phyloP scores from a whole-genome alignment of 345 rosid species.

The Eucalyptus cloeziana region DNA sequence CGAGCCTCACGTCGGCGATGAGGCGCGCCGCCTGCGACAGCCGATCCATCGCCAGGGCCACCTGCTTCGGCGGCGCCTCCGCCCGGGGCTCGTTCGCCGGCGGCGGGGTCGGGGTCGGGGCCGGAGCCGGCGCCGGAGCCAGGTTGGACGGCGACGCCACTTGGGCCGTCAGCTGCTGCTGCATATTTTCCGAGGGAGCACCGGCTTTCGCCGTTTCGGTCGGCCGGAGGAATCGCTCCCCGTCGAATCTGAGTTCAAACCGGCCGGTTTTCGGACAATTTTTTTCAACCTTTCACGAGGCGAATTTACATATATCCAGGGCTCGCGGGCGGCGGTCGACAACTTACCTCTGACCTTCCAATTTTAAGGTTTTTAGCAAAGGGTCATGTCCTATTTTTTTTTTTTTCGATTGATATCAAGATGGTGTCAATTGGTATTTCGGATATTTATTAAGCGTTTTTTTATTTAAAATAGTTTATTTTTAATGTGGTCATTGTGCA shows the following conservation, averaged over 20 bases:
- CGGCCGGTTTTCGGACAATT: background rate
- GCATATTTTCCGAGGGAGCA: background rate
- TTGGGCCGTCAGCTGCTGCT: conserved; percentile 15
- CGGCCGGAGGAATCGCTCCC: background rate
- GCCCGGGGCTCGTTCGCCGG: conserved; percentile 2
- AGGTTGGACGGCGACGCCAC: background rate
- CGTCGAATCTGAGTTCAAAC: background rate
- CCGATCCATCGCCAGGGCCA: conserved; percentile 88
- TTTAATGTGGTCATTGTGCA: background rate
- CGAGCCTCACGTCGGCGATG: conserved; percentile 82
- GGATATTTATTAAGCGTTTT: background rate
- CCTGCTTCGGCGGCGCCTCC: conserved; percentile 97
- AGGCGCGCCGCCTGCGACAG: conserved; percentile 76
- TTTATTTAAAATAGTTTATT: background rate
- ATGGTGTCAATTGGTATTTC: background rate
- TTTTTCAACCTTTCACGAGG: background rate
- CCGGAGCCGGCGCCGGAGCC: background rate
- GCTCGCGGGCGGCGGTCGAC: background rate
- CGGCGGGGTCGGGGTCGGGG: background rate
- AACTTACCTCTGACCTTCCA: background rate
- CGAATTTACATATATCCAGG: background rate
- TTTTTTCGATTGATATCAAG: background rate
- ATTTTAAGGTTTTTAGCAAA: background rate
- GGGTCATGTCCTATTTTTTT: background rate
- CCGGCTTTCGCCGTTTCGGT: background rate